Base-by-base conservation (phyloP, 371 early-diverging fungal species). In the Mucor lusitanicus region DNA sequence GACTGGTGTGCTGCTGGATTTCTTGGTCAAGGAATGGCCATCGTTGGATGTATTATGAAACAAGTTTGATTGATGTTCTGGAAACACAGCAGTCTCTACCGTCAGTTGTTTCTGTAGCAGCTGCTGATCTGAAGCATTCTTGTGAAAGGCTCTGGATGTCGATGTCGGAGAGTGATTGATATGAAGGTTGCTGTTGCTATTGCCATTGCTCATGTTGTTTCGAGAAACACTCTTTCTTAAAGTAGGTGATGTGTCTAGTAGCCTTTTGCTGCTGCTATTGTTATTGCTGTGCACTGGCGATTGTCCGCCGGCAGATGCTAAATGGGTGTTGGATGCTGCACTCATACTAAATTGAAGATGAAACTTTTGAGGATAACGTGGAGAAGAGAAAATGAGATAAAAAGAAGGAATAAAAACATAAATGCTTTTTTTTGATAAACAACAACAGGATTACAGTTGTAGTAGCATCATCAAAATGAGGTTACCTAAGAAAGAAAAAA, bases 51-150 rank as follows among this genome's bases (percentile, higher is more conserved):
- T 19, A 19, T 50, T 30, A 56, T 35, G 59, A 59, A 62, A 48
- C 23, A 57, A 46, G 23, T 35, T n/a, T 8, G 60, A 30, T 30
- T 59, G 63, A 27, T 61, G 60, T 12, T 72, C 72, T 53, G 72
- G 72, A 28, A 62, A 72, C 8, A 72, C 50, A 0, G 65, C 68
- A 33, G 44, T 68, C 44, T 72, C 72, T 2, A 65, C 59, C 8
- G 61, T 64, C 11, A 68, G 53, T 15, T 64, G 55, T 39, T 42
- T 30, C 25, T 54, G 37, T 40, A 11, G 50, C 25, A 37, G 37
- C 28, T 7, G 50, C 6, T 46, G 15, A 27, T 39, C 19, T 57
- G 46, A 21, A 48, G 28, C 1, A 55, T 44, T 30, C 58, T 42
- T 17, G 65, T 65, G 6, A 48, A 58, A 15, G 65, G 48, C 17